phyloP scores from a whole-genome alignment of 2,329 filamentous ascomycete genomes.

The Xylaria polymorpha region DNA sequence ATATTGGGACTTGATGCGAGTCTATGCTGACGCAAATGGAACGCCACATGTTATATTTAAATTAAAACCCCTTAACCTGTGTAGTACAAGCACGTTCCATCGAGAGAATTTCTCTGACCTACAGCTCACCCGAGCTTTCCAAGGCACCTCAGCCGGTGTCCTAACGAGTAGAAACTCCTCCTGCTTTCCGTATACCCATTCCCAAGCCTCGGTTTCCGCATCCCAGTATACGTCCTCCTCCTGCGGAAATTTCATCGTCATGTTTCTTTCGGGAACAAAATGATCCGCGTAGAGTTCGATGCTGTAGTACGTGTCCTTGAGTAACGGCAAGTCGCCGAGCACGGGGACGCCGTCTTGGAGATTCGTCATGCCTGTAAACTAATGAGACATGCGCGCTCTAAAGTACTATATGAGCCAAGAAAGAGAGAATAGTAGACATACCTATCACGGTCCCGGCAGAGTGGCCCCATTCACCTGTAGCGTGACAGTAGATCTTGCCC shows the following conservation, averaged over 20 bases:
- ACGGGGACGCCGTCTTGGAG: constrained; percentile 60
- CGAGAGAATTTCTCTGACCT: neutral
- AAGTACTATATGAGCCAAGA: neutral
- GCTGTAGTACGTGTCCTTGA: constrained; percentile 62
- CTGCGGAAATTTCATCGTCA: constrained; percentile 58
- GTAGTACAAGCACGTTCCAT: no score
- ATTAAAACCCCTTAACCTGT: no score
- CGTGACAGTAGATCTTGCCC: constrained; percentile 62
- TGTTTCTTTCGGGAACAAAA: constrained; percentile 58
- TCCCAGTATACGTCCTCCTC: constrained; percentile 64
- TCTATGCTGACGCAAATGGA: neutral
- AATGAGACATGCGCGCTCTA: constrained; percentile 15
- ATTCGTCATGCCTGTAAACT: constrained; percentile 59
- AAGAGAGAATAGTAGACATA: constrained; percentile 42
- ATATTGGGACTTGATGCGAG: neutral
- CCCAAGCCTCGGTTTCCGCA: constrained; percentile 54
- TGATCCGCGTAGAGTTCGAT: constrained; percentile 62
- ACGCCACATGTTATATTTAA: neutral
- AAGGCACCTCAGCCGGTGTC: constrained; percentile 37
- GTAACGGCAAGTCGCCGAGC: constrained; percentile 58
- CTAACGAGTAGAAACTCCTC: constrained; percentile 57
- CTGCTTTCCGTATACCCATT: constrained; percentile 63
- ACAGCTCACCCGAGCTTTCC: constrained; percentile 39
- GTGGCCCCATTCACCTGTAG: constrained; percentile 64
- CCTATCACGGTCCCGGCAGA: constrained; percentile 61